phyloP scores from a whole-genome alignment of 2,329 filamentous ascomycete genomes.

The Cladophialophora bantiana region DNA sequence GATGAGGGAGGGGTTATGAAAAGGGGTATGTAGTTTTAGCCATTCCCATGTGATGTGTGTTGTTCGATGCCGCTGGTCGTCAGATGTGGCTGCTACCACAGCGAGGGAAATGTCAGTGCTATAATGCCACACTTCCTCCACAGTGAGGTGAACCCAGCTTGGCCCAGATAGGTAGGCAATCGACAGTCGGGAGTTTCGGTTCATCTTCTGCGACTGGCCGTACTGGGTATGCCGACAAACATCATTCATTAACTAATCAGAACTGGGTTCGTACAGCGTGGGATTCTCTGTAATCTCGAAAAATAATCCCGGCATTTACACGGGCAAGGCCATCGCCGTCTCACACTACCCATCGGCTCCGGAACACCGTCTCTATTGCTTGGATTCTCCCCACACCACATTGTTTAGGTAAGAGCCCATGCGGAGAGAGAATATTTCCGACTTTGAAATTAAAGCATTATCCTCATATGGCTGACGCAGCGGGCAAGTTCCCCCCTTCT shows the following conservation, averaged over 20 bases:
- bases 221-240: too few species aligned
- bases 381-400: not conserved
- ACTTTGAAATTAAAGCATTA: not conserved
- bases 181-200: too few species aligned
- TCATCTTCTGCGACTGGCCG: too few species aligned
- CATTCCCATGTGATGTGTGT: not conserved
- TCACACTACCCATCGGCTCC: not conserved
- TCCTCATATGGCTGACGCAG: not conserved
- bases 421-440: not conserved
- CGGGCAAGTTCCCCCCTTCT: not conserved
- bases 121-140: too few species aligned
- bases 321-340: not conserved
- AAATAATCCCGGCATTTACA: not conserved
- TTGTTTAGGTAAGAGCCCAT: not conserved
- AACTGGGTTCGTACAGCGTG: too few species aligned
- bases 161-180: too few species aligned
- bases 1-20: conserved; percentile 7
- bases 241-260: too few species aligned
- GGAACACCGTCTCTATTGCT: not conserved
- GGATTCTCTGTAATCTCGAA: too few species aligned
- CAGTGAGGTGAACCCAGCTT: too few species aligned
- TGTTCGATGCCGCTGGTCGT: not conserved
- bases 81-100: not conserved
- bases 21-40: not conserved
- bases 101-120: too few species aligned